A percentile compares a stretch with the other conserved stretches of the same genome.
These are phyloP conservation scores for Arabidopsis hybrid DNA, from an alignment of 441 rosid genomes.

Conservation along the genomic window DNA sequence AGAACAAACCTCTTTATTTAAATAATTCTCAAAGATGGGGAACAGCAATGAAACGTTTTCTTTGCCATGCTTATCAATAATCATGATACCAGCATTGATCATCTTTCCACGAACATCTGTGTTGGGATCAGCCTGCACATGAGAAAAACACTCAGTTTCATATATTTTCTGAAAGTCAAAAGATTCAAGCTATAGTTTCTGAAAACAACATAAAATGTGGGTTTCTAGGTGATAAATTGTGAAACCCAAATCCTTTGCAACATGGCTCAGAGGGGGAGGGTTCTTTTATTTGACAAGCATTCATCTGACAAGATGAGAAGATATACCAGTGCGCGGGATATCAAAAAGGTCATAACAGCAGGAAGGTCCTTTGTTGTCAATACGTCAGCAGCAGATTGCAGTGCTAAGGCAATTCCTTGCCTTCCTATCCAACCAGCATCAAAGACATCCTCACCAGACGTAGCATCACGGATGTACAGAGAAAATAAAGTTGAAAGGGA, in stretches of 20 bases:
- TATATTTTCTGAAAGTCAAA: slow-evolving; percentile 6
- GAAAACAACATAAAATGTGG: slow-evolving; percentile 3
- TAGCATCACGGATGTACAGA: slow-evolving; percentile 79
- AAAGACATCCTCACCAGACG: slow-evolving; percentile 59
- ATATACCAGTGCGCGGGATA: slow-evolving; percentile 95
- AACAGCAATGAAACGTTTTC: slow-evolving; percentile 93
- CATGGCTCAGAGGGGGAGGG: slow-evolving; percentile 22
- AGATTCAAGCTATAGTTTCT: slow-evolving; percentile 8
- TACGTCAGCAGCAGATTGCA: slow-evolving; percentile 94
- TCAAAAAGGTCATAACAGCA: slow-evolving; percentile 95
- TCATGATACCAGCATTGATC: slow-evolving; percentile 96
- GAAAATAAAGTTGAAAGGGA: slow-evolving; percentile 95
- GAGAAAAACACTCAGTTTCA: slow-evolving; percentile 25
- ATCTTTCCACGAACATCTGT: slow-evolving; percentile 98
- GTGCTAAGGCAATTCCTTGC: slow-evolving; percentile 95
- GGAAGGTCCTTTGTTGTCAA: slow-evolving; percentile 97
- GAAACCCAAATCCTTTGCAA: slow-evolving; percentile 17
- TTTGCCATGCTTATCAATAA: slow-evolving; percentile 94
- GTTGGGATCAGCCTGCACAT: slow-evolving; percentile 92
- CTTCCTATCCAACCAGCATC: slow-evolving; percentile 97
- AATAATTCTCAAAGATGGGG: slow-evolving; percentile 97
- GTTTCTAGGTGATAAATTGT: slow-evolving; percentile 13
- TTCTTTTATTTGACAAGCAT: slow-evolving; percentile 25
- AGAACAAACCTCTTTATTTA: slow-evolving; percentile 87
- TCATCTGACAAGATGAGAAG: slow-evolving; percentile 39